These are phyloP conservation scores for Chytriomyces sp. DNA, from an alignment of 192 early-diverging fungal genomes.

Conservation along the genomic window DNA sequence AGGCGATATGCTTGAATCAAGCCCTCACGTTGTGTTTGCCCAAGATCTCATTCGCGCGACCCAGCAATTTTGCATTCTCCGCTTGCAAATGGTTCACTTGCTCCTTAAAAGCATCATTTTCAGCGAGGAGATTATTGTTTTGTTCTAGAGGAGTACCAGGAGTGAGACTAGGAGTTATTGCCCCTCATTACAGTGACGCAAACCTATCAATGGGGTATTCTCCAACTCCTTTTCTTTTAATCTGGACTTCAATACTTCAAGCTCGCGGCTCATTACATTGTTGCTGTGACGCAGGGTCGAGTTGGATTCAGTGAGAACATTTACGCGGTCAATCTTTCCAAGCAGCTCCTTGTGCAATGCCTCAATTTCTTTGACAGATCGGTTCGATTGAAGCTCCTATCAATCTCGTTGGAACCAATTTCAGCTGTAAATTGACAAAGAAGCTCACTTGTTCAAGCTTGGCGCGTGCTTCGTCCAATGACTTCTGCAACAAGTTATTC, in stretches of 20 bases:
- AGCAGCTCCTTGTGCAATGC: constrained; percentile 63
- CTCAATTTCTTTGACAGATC: constrained; percentile 49
- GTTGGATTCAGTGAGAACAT: constrained; percentile 78
- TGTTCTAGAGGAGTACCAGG: constrained; percentile 44
- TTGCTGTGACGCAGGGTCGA: constrained; percentile 67
- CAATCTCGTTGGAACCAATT: not conserved
- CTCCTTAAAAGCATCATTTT: constrained; percentile 61
- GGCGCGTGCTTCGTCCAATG: constrained; percentile 67
- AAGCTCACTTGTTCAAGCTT: constrained; percentile 49
- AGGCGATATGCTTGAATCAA: not conserved
- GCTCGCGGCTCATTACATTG: constrained; percentile 41
- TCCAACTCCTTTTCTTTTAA: constrained; percentile 44
- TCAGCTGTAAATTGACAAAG: not conserved
- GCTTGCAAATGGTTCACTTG: constrained; percentile 57
- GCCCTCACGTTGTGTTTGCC: constrained; percentile 65
- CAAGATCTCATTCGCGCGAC: constrained; percentile 70
- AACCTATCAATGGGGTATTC: constrained; percentile 55
- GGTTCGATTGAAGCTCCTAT: constrained; percentile 50
- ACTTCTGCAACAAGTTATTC: constrained; percentile 61
- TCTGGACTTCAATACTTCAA: constrained; percentile 40
- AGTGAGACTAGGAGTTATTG: not conserved
- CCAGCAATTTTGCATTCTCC: constrained; percentile 74
- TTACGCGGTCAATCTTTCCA: constrained; percentile 68
- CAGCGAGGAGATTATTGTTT: constrained; percentile 59
- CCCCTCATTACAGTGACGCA: not conserved